phyloP scores from a whole-genome alignment of 169 alveolate genomes.

The Toxoplasma gondii region DNA sequence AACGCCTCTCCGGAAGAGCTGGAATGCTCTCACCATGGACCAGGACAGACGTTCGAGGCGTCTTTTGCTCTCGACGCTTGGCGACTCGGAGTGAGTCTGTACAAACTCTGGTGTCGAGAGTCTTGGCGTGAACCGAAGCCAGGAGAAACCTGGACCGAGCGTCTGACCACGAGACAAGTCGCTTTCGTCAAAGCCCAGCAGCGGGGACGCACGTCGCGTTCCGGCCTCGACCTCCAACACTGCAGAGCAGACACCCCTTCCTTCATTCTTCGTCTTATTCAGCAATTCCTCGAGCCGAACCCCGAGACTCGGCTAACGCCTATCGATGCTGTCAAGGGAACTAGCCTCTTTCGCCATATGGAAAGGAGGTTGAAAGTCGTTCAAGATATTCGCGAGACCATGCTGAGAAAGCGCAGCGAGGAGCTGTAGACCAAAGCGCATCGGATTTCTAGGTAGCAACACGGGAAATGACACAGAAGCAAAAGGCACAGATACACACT shows the following conservation, averaged over 20 bases:
- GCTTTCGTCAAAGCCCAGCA: background rate
- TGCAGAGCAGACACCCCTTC: background rate
- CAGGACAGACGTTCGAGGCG: slow-evolving; percentile 4
- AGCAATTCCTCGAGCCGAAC: slow-evolving; percentile 7
- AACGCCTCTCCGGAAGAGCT: background rate
- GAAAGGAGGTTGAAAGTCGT: background rate
- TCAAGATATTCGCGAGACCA: background rate
- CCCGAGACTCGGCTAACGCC: slow-evolving; percentile 2
- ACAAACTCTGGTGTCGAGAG: slow-evolving; percentile 23
- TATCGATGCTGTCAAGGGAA: background rate
- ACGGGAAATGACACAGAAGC: too few species aligned
- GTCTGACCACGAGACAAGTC: background rate
- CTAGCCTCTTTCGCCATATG: background rate
- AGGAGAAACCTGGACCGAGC: background rate
- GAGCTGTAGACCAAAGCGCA: background rate
- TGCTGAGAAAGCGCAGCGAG: background rate
- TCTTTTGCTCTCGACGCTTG: background rate
- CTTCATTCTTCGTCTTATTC: slow-evolving; percentile 10
- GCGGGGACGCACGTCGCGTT: background rate
- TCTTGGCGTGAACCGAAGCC: background rate
- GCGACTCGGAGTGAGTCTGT: slow-evolving; percentile 1
- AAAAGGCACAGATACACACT: too few species aligned
- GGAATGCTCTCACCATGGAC: background rate
- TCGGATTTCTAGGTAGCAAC: background rate
- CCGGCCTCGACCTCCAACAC: background rate